Conservation (phyloP, 345 rosid genomes). For the Erysimum cheiranthoides region DNA sequence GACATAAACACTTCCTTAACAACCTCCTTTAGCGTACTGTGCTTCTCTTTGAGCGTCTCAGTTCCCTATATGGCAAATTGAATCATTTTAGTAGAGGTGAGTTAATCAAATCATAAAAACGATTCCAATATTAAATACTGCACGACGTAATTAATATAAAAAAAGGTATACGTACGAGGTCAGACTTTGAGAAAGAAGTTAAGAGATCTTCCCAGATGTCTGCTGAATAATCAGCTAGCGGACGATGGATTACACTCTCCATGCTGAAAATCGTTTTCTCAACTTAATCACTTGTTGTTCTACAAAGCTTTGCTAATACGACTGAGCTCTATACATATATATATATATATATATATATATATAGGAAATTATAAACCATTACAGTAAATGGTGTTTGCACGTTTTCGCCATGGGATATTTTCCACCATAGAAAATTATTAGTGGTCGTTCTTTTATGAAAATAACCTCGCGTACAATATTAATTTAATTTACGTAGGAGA, state of each 20-base stretch:
- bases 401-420: background rate
- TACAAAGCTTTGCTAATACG: background rate
- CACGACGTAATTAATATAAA: background rate
- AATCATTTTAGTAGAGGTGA: background rate
- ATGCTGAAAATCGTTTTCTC: background rate
- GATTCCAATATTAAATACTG: background rate
- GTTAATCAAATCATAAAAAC: background rate
- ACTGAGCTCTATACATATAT: background rate
- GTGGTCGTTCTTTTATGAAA: too few relatives aligned
- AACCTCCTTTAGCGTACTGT: constrained; percentile 6
- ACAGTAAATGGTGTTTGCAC: background rate
- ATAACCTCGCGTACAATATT: too few relatives aligned
- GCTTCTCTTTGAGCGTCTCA: constrained; percentile 24
- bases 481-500: too few relatives aligned
- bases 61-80: constrained; percentile 9
- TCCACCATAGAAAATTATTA: too few relatives aligned
- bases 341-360: background rate
- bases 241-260: constrained; percentile 21
- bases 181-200: constrained; percentile 2
- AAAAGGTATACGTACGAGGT: constrained; percentile 2
- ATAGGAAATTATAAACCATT: background rate
- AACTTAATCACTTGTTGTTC: background rate
- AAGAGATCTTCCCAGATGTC: constrained; percentile 23
- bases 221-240: constrained; percentile 18
- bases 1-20: constrained; percentile 23